Conservation (phyloP, 305 asterid genomes). For the Fraxinus baroniana region DNA sequence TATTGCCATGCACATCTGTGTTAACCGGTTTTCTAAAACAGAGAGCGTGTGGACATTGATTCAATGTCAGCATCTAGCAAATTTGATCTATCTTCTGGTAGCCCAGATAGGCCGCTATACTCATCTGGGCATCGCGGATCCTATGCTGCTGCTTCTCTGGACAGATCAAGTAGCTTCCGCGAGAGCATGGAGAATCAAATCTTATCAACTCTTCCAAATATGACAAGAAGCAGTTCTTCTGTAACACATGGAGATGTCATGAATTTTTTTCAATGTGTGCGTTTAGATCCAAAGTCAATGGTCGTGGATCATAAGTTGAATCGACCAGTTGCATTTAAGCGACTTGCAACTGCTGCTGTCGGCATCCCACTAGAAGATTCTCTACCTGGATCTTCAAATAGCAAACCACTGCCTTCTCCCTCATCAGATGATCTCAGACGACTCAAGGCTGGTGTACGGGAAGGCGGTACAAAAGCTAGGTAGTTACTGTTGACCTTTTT, state of each 20-base stretch:
- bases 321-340: conserved; percentile 67
- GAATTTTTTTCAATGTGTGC: conserved; percentile 77
- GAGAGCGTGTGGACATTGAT: conserved; percentile 59
- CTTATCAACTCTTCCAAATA: conserved; percentile 73
- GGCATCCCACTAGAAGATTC: conserved; percentile 74
- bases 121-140: conserved; percentile 75
- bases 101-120: conserved; percentile 83
- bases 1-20: conserved; percentile 79
- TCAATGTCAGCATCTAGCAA: conserved; percentile 91
- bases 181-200: conserved; percentile 72
- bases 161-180: conserved; percentile 72
- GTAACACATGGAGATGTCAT: conserved; percentile 71
- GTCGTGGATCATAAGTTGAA: conserved; percentile 78
- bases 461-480: conserved; percentile 82
- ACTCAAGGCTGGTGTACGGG: conserved; percentile 69
- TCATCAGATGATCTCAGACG: conserved; percentile 77
- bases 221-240: conserved; percentile 67
- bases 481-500: conserved; percentile 27
- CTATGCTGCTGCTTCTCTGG: conserved; percentile 63
- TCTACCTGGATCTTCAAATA: conserved; percentile 53
- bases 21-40: conserved; percentile 54
- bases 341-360: conserved; percentile 69
- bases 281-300: conserved; percentile 84
- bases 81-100: conserved; percentile 74
- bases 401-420: conserved; percentile 52